Conservation (phyloP, 1,284 basidiomycete species). For the Xerocomus nothofagi region DNA sequence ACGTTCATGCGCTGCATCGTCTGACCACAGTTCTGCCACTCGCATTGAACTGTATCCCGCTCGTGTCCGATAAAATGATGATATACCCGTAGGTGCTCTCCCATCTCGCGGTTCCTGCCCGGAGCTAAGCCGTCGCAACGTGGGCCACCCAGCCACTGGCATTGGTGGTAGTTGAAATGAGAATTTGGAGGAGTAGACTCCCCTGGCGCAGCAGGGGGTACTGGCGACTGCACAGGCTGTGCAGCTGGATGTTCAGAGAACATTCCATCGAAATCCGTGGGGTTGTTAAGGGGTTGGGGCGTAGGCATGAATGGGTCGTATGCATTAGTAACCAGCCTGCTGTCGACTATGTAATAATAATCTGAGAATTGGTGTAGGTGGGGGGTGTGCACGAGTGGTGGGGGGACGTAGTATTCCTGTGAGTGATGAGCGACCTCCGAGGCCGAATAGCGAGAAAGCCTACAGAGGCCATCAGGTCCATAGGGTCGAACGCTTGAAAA, state of each 20-base stretch:
- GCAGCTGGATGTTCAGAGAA: neutral
- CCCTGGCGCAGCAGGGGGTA: conserved; percentile 18
- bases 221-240: conserved; percentile 20
- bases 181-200: neutral
- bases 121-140: conserved; percentile 25
- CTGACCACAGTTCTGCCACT: conserved; percentile 26
- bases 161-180: conserved; percentile 14
- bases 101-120: conserved; percentile 32
- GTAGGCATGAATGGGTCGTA: neutral
- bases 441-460: neutral
- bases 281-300: neutral
- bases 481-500: neutral
- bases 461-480: conserved; percentile 7
- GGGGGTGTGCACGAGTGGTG: neutral
- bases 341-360: neutral
- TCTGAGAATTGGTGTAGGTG: neutral
- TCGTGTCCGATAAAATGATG: conserved; percentile 30
- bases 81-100: conserved; percentile 22
- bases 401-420: conserved; percentile 14
- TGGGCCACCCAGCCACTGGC: conserved; percentile 25
- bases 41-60: conserved; percentile 23
- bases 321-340: neutral
- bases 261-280: neutral
- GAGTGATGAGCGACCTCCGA: neutral
- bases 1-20: conserved; percentile 31